phyloP scores from a whole-genome alignment of 345 rosid genomes.

The Laguncularia racemosa region DNA sequence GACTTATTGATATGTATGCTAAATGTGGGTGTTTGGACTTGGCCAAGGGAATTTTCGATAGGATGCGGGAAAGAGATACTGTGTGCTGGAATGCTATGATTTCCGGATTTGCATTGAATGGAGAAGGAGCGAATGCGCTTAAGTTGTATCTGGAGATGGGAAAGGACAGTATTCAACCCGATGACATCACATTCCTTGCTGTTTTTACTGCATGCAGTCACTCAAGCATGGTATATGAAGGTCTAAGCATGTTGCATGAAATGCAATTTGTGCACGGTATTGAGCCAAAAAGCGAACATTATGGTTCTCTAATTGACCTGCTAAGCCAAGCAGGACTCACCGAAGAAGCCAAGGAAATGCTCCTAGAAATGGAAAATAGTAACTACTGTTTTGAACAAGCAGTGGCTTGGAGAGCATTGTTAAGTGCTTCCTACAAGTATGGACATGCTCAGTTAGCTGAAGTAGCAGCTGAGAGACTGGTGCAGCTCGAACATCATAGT shows the following conservation, averaged over 20 bases:
- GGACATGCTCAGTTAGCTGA: conserved; percentile 13
- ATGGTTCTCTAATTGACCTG: conserved; percentile 17
- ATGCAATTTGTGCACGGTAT: conserved; percentile 6
- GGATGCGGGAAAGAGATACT: conserved; percentile 8
- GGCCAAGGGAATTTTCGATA: conserved; percentile 12
- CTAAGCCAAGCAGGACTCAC: conserved; percentile 12
- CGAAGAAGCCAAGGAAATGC: conserved; percentile 15
- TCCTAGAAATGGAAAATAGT: conserved; percentile 1
- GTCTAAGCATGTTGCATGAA: conserved; percentile 10
- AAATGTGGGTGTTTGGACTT: conserved; percentile 13
- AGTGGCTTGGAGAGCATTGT: conserved; percentile 18
- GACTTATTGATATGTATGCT: conserved; percentile 18
- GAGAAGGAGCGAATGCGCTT: conserved; percentile 14
- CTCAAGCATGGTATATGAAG: conserved; percentile 11
- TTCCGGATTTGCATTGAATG: conserved; percentile 15
- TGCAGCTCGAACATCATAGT: conserved; percentile 12
- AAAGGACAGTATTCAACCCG: conserved; percentile 6
- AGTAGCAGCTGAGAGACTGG: conserved; percentile 17
- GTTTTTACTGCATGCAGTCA: conserved; percentile 13
- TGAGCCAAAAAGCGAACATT: conserved; percentile 15
- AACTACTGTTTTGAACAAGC: conserved; percentile 2
- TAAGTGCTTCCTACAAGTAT: conserved; percentile 15
- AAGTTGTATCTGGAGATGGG: conserved; percentile 14
- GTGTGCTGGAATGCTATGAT: conserved; percentile 17
- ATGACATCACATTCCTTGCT: conserved; percentile 13